Conservation (phyloP, 1,284 basidiomycete species). For the Moesziomyces sp. region DNA sequence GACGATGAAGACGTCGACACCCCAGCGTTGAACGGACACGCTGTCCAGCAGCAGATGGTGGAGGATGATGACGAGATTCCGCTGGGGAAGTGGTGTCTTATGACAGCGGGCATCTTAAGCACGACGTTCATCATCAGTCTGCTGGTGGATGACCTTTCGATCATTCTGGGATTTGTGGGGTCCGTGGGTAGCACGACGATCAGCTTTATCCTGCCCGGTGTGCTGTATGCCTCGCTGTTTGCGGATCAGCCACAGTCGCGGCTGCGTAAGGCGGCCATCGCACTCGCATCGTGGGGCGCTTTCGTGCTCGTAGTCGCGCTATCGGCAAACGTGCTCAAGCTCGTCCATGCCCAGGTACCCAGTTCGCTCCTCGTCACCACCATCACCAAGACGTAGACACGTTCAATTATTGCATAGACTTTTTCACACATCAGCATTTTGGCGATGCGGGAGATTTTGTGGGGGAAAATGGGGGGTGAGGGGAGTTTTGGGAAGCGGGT, state of each 20-base stretch:
- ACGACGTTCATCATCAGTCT: slow-evolving; percentile 58
- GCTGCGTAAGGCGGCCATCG: slow-evolving; percentile 34
- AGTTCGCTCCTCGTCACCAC: slow-evolving; percentile 28
- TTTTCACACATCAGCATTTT: no score
- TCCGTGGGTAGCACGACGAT: slow-evolving; percentile 95
- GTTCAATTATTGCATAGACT: no score
- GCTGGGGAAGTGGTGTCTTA: slow-evolving; percentile 46
- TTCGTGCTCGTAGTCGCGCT: slow-evolving; percentile 54
- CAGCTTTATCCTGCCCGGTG: slow-evolving; percentile 91
- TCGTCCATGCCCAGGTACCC: slow-evolving; percentile 44
- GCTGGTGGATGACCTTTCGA: slow-evolving; percentile 63
- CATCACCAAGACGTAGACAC: neutral
- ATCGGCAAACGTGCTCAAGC: slow-evolving; percentile 57
- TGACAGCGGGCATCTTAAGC: slow-evolving; percentile 58
- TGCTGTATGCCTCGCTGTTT: slow-evolving; percentile 52
- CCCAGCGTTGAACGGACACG: neutral
- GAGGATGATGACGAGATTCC: slow-evolving; percentile 34
- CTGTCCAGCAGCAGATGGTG: neutral
- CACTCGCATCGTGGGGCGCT: slow-evolving; percentile 46
- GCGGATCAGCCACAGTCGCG: slow-evolving; percentile 31
- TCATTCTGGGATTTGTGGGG: slow-evolving; percentile 83
- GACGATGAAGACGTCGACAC: slow-evolving; percentile 56
- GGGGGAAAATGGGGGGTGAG: no score
- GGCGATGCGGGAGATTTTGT: no score
- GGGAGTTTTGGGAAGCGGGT: no score